Evolutionary conservation across 305 asterid species (phyloP).

Genomic region (Fraxinus greggii): DNA sequence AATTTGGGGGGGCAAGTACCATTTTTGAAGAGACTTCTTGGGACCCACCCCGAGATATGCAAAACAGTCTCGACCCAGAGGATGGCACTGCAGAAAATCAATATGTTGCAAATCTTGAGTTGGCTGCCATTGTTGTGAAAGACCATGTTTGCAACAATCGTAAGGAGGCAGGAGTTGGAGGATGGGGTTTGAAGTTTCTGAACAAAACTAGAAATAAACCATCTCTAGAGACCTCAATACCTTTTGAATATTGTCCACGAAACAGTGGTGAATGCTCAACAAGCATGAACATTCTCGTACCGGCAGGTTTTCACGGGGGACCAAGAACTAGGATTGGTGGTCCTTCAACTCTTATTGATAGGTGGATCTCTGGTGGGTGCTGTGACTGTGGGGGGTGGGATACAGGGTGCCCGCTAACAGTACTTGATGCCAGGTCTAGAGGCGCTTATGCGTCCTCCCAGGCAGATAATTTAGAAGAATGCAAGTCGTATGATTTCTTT

Average conservation of each 20-base stretch:
- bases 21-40: slow-evolving; percentile 47
- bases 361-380: slow-evolving; percentile 75
- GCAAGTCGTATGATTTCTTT: slow-evolving; percentile 59
- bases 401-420: slow-evolving; percentile 72
- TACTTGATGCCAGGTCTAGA: slow-evolving; percentile 41
- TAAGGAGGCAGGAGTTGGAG: slow-evolving; percentile 55
- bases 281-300: slow-evolving; percentile 58
- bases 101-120: slow-evolving; percentile 55
- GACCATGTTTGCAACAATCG: slow-evolving; percentile 35
- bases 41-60: slow-evolving; percentile 38
- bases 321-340: slow-evolving; percentile 71
- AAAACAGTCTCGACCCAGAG: slow-evolving; percentile 26
- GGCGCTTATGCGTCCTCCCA: slow-evolving; percentile 24
- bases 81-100: slow-evolving; percentile 27
- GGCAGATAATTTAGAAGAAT: slow-evolving; percentile 38
- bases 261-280: slow-evolving; percentile 54
- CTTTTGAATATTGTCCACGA: slow-evolving; percentile 31
- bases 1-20: slow-evolving; percentile 39
- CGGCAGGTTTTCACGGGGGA: slow-evolving; percentile 88
- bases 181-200: slow-evolving; percentile 96
- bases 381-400: slow-evolving; percentile 99
- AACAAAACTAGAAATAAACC: slow-evolving; percentile 35
- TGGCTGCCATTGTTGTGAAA: slow-evolving; percentile 73
- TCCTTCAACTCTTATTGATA: slow-evolving; percentile 67
- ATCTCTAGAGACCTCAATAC: slow-evolving; percentile 26